Conservation (phyloP, 164 flowering plant genomes). For the Aristolochia fimbriata region DNA sequence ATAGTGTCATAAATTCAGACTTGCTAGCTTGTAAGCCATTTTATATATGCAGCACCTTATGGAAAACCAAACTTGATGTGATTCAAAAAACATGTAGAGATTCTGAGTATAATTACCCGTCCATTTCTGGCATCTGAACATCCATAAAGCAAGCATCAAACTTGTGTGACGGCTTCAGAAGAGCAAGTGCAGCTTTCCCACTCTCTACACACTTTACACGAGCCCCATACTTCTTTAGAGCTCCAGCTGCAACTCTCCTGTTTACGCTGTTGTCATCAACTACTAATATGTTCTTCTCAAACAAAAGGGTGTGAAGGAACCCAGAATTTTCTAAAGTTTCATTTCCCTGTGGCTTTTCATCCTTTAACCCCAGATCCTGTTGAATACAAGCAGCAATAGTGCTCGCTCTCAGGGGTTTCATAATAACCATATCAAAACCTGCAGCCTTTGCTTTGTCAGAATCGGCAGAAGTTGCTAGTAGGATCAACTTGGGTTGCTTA, state of each 20-base stretch:
- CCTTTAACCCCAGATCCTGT: slow-evolving; percentile 57
- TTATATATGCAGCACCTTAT: too few relatives aligned
- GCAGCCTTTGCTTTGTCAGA: slow-evolving; percentile 53
- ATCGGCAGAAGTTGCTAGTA: slow-evolving; percentile 56
- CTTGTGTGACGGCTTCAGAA: slow-evolving; percentile 63
- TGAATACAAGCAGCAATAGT: slow-evolving; percentile 85
- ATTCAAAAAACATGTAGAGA: not conserved
- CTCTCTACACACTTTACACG: slow-evolving; percentile 75
- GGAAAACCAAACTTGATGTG: too few relatives aligned
- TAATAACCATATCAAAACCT: slow-evolving; percentile 65
- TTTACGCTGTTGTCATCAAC: slow-evolving; percentile 89
- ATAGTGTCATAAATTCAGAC: too few relatives aligned
- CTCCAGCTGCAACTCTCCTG: slow-evolving; percentile 87
- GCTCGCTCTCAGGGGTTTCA: slow-evolving; percentile 86
- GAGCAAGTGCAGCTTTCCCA: slow-evolving; percentile 57
- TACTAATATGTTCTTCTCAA: slow-evolving; percentile 75
- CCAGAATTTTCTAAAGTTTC: slow-evolving; percentile 31
- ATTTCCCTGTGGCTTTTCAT: slow-evolving; percentile 37
- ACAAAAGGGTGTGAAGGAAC: slow-evolving; percentile 41
- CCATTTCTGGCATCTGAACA: slow-evolving; percentile 99
- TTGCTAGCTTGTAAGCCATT: too few relatives aligned
- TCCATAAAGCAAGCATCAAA: slow-evolving; percentile 99
- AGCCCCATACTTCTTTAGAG: slow-evolving; percentile 85
- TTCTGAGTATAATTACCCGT: slow-evolving; percentile 54
- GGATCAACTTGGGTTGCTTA: slow-evolving; percentile 52